Evolutionary conservation across 306 rosid species (phyloP).

Genomic region (Prunus salicina): DNA sequence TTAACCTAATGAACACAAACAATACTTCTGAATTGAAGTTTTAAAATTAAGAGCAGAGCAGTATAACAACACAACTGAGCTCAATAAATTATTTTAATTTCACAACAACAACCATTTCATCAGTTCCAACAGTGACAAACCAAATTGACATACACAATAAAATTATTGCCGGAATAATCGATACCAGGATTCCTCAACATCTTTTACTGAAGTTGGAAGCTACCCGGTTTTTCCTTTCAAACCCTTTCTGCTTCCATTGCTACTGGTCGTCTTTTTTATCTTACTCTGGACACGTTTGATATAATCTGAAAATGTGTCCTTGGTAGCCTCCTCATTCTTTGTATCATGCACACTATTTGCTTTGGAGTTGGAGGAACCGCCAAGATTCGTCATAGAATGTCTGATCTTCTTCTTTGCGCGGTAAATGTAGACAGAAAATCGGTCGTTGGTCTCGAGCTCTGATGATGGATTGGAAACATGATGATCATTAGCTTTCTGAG

Average conservation of each 20-base stretch:
- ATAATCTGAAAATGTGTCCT: conserved; percentile 18
- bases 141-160: not conserved
- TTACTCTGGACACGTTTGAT: conserved; percentile 10
- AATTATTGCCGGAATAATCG: not conserved
- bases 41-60: no score
- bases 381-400: not conserved
- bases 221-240: not conserved
- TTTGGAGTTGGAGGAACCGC: conserved; percentile 2
- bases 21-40: no score
- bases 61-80: no score
- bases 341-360: not conserved
- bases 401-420: conserved; percentile 19
- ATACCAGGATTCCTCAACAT: not conserved
- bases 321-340: conserved; percentile 4
- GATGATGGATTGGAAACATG: not conserved
- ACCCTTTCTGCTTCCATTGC: conserved; percentile 9
- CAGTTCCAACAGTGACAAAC: not conserved
- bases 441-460: not conserved
- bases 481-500: not conserved
- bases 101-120: not conserved
- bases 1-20: no score
- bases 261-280: conserved; percentile 11
- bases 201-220: not conserved
- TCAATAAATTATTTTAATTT: not conserved
- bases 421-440: conserved; percentile 24